A percentile compares a stretch with the other conserved stretches of the same genome.
Conservation (phyloP, 2,329 filamentous ascomycete species). For the Massarina eburnea region DNA sequence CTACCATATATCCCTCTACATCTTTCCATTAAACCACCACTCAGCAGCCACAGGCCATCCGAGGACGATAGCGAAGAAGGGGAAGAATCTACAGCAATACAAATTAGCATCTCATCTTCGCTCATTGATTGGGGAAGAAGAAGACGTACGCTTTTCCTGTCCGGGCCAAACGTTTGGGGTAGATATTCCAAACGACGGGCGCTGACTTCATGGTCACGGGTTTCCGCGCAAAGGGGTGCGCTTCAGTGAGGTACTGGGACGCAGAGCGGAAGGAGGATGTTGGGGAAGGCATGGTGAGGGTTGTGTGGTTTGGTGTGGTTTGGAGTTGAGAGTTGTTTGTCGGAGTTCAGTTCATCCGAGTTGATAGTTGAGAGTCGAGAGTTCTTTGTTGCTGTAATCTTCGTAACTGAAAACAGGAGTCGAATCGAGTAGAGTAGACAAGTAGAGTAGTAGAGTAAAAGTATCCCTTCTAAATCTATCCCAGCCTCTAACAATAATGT, state of each 20-base stretch:
- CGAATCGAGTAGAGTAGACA: not conserved
- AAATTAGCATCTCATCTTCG: not conserved
- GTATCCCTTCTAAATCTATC: too few species aligned
- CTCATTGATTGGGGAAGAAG: not conserved
- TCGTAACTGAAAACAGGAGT: not conserved
- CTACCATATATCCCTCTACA: not conserved
- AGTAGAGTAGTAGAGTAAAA: too few species aligned
- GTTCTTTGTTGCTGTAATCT: not conserved
- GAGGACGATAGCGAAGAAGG: constrained; percentile 28
- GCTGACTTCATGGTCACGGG: constrained; percentile 28
- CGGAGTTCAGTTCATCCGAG: too few species aligned
- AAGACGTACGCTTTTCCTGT: constrained; percentile 32
- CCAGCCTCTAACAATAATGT: too few species aligned
- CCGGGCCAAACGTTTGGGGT: constrained; percentile 21
- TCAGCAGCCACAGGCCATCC: constrained; percentile 37
- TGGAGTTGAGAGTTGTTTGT: not conserved
- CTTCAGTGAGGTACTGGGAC: constrained; percentile 36
- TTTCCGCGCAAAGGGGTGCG: constrained; percentile 39
- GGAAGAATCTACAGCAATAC: constrained; percentile 26
- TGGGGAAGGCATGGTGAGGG: constrained; percentile 30
- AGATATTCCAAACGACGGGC: constrained; percentile 23
- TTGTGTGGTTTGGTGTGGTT: constrained; percentile 4
- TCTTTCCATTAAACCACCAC: constrained; percentile 24
- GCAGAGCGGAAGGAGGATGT: constrained; percentile 36
- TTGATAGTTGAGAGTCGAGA: not conserved